phyloP scores from a whole-genome alignment of 2,329 filamentous ascomycete genomes.

The Arthroderma sp. region DNA sequence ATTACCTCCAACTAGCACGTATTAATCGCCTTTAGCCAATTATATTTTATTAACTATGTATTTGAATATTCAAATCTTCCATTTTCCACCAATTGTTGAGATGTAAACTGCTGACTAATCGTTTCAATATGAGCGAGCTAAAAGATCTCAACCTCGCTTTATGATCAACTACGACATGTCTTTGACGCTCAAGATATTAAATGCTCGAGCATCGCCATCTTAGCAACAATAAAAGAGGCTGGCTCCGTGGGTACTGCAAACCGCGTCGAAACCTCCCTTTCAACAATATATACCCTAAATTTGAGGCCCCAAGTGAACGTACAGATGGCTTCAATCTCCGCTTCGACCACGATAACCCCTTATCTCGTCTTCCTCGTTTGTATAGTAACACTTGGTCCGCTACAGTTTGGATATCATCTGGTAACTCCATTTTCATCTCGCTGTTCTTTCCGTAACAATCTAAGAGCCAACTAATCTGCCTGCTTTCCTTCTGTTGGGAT shows the following conservation, averaged over 20 bases:
- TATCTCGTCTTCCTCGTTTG: slow-evolving; percentile 68
- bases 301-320: background rate
- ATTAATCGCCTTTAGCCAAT: background rate
- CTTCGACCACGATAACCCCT: slow-evolving; percentile 43
- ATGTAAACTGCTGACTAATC: too few relatives aligned
- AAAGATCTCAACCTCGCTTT: background rate
- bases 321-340: background rate
- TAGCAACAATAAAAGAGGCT: background rate
- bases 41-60: background rate
- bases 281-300: background rate
- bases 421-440: slow-evolving; percentile 39
- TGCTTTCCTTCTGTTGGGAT: background rate
- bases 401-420: slow-evolving; percentile 91
- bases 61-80: too few relatives aligned
- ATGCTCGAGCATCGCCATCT: background rate
- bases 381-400: slow-evolving; percentile 68
- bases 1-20: too few relatives aligned
- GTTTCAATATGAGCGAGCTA: too few relatives aligned
- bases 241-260: background rate
- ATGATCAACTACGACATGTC: background rate
- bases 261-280: background rate
- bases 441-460: background rate
- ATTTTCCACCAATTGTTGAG: too few relatives aligned
- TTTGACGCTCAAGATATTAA: background rate
- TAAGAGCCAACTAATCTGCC: background rate